Conservation (phyloP, 192 early-diverging fungal genomes). For the Coemansia sp. region DNA sequence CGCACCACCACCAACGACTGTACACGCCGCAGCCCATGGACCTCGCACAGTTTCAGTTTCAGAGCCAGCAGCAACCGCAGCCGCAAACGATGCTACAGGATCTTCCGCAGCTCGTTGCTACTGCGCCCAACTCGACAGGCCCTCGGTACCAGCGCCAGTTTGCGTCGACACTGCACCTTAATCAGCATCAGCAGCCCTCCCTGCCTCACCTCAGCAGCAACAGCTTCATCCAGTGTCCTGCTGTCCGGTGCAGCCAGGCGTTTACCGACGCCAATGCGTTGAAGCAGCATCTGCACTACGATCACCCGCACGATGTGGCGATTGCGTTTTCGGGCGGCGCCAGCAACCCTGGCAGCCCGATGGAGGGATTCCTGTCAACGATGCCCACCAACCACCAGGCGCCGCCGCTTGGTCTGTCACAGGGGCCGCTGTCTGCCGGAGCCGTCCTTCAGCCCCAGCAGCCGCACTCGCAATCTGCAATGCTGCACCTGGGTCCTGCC, state of each 20-base stretch:
- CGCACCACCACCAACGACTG: constrained; percentile 6
- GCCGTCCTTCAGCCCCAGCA: constrained; percentile 6
- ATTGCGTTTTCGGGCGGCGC: constrained; percentile 1
- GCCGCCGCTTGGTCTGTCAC: background rate
- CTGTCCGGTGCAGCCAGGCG: constrained; percentile 9
- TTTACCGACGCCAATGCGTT: constrained; percentile 40
- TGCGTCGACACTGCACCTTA: constrained; percentile 2
- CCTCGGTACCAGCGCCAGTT: constrained; percentile 13
- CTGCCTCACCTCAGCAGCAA: background rate
- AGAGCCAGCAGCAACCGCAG: background rate
- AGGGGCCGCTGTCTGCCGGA: background rate
- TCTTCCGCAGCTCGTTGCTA: constrained; percentile 1
- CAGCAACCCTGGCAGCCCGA: constrained; percentile 40
- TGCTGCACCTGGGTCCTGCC: background rate
- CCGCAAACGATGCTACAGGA: background rate
- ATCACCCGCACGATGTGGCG: constrained; percentile 16
- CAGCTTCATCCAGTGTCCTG: constrained; percentile 21
- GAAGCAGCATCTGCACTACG: constrained; percentile 37
- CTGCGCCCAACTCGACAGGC: constrained; percentile 1
- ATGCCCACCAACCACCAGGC: constrained; percentile 6
- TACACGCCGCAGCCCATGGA: constrained; percentile 34
- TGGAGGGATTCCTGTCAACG: constrained; percentile 20
- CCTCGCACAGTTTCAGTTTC: constrained; percentile 36
- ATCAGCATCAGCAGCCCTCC: background rate
- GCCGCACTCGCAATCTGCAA: background rate